Percentiles rank a stretch among this genome's conserved stretches.
Evolutionary conservation across 768 basidiomycete genomes (phyloP).

Genomic region (Boletus huronensis): DNA sequence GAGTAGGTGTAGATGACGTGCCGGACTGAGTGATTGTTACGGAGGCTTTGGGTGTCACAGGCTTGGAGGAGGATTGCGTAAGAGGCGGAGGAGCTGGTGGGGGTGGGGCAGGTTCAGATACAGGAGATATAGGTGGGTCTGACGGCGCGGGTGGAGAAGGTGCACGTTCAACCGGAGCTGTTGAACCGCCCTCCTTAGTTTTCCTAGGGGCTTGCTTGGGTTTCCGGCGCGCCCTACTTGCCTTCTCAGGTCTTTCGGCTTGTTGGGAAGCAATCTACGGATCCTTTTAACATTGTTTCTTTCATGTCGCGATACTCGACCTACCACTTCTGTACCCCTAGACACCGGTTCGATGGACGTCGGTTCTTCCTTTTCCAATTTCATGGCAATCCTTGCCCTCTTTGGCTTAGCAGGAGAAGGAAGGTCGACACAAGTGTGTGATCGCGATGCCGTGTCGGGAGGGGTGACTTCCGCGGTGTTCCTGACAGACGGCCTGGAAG

Average conservation of each 20-base stretch:
- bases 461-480: slow-evolving; percentile 14
- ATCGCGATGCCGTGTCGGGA: slow-evolving; percentile 10
- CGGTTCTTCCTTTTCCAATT: slow-evolving; percentile 26
- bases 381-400: slow-evolving; percentile 28
- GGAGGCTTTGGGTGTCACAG: slow-evolving; percentile 33
- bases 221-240: slow-evolving; percentile 26
- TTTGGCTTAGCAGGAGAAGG: slow-evolving; percentile 28
- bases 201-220: slow-evolving; percentile 14
- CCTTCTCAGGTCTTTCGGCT: slow-evolving; percentile 14
- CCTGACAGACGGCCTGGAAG: slow-evolving; percentile 17
- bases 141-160: slow-evolving; percentile 12
- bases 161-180: slow-evolving; percentile 5
- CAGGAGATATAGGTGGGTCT: slow-evolving; percentile 13
- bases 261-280: slow-evolving; percentile 11
- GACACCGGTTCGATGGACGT: slow-evolving; percentile 3
- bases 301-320: slow-evolving; percentile 3
- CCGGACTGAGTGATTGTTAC: slow-evolving; percentile 33
- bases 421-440: slow-evolving; percentile 16
- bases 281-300: background rate
- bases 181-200: slow-evolving; percentile 14
- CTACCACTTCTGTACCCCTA: slow-evolving; percentile 12
- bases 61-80: slow-evolving; percentile 18
- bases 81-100: slow-evolving; percentile 5
- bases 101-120: slow-evolving; percentile 11
- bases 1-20: slow-evolving; percentile 32